Evolutionary conservation across 2,329 filamentous ascomycete genomes (phyloP).

Genomic region (Geosmithia morbida): DNA sequence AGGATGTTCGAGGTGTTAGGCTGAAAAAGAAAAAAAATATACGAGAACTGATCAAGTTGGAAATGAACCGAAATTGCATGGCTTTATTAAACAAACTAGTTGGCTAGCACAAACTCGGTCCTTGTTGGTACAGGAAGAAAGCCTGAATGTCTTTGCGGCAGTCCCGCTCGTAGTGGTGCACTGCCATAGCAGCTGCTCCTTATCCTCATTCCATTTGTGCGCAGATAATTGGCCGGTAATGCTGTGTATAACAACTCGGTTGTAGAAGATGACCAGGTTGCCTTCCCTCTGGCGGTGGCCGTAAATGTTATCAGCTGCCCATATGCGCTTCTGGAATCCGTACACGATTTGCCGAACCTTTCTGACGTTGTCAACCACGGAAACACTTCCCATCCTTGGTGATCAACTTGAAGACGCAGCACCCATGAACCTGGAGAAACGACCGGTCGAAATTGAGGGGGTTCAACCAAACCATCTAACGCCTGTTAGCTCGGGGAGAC

Average conservation of each 20-base stretch:
- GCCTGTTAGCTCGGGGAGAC: background rate
- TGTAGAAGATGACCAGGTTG: conserved; percentile 66
- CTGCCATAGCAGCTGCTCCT: conserved; percentile 62
- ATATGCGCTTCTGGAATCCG: conserved; percentile 55
- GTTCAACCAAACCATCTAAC: background rate
- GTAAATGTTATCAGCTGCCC: conserved; percentile 54
- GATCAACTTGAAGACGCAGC: background rate
- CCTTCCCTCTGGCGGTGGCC: conserved; percentile 65
- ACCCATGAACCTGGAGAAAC: background rate
- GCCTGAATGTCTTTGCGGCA: background rate
- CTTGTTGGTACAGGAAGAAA: background rate
- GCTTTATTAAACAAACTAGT: background rate
- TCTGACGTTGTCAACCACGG: conserved; percentile 52
- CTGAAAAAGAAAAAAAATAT: background rate
- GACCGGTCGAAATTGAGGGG: background rate
- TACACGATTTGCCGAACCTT: conserved; percentile 54
- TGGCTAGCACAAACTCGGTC: background rate
- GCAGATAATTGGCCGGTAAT: conserved; percentile 58
- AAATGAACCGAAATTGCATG: background rate
- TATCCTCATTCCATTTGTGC: conserved; percentile 30
- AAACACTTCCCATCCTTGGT: background rate
- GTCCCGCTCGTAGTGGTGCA: conserved; percentile 60
- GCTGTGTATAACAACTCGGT: conserved; percentile 59
- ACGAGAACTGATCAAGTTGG: background rate
- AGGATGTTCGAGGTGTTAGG: background rate